phyloP scores from a whole-genome alignment of 192 early-diverging fungal species.

The Spizellomyces punctatus region DNA sequence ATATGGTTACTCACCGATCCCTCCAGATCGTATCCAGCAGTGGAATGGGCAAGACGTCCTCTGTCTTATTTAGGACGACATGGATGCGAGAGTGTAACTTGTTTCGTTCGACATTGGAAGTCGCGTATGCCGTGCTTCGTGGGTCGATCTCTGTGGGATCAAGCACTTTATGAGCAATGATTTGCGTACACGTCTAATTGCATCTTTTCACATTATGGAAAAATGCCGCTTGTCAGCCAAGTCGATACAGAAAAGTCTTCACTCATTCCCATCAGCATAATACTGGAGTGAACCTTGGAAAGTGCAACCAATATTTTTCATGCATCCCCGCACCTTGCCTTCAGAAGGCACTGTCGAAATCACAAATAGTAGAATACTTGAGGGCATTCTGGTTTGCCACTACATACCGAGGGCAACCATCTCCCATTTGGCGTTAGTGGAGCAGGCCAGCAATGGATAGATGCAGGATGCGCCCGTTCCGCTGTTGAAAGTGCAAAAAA shows the following conservation, averaged over 20 bases:
- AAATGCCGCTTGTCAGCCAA: too few species aligned
- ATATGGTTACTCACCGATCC: neutral
- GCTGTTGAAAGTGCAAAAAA: slow-evolving; percentile 35
- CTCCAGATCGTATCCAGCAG: neutral
- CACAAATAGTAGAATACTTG: neutral
- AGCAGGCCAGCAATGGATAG: slow-evolving; percentile 81
- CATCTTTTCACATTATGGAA: too few species aligned
- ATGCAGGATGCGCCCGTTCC: slow-evolving; percentile 91
- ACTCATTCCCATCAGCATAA: too few species aligned
- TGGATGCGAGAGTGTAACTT: slow-evolving; percentile 56
- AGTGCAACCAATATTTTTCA: too few species aligned
- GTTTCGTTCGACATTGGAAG: slow-evolving; percentile 68
- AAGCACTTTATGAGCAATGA: neutral
- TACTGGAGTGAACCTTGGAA: too few species aligned
- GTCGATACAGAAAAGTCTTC: too few species aligned
- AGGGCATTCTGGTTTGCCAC: too few species aligned
- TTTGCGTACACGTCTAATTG: neutral
- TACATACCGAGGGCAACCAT: slow-evolving; percentile 72
- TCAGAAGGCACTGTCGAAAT: neutral
- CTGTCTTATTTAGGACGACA: slow-evolving; percentile 21
- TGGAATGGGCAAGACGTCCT: neutral
- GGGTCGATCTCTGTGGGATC: slow-evolving; percentile 61
- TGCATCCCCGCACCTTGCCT: too few species aligned
- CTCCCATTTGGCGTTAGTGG: slow-evolving; percentile 54
- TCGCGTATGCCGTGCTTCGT: slow-evolving; percentile 63